These are phyloP conservation scores for Arthrobotrys iridis DNA, from an alignment of 2,329 filamentous ascomycete genomes.

Conservation along the genomic window DNA sequence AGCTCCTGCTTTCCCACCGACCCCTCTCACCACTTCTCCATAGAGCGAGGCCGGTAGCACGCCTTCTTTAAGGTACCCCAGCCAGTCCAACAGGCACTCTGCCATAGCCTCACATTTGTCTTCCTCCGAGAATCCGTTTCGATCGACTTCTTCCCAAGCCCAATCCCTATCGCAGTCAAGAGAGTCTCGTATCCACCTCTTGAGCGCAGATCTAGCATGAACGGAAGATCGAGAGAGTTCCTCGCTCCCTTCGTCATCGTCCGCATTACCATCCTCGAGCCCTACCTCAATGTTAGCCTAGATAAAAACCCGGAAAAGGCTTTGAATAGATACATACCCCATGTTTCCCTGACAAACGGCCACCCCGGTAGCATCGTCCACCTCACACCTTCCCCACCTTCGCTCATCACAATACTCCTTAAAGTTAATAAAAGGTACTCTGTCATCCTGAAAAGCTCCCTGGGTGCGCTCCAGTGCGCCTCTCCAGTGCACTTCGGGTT, in stretches of 20 bases:
- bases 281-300: slow-evolving; percentile 64
- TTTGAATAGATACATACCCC: slow-evolving; percentile 61
- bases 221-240: slow-evolving; percentile 16
- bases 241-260: slow-evolving; percentile 46
- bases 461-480: slow-evolving; percentile 75
- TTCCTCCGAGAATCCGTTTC: slow-evolving; percentile 71
- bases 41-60: slow-evolving; percentile 77
- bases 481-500: slow-evolving; percentile 66
- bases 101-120: slow-evolving; percentile 77
- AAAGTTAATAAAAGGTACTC: slow-evolving; percentile 75
- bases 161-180: slow-evolving; percentile 51
- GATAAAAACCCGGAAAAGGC: slow-evolving; percentile 61
- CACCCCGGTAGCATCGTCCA: slow-evolving; percentile 70
- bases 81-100: slow-evolving; percentile 77
- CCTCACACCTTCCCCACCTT: slow-evolving; percentile 59
- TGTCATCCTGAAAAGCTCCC: slow-evolving; percentile 88
- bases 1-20: slow-evolving; percentile 71
- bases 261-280: slow-evolving; percentile 8
- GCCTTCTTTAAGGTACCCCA: slow-evolving; percentile 79
- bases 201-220: slow-evolving; percentile 39
- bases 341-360: slow-evolving; percentile 69
- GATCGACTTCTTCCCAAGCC: slow-evolving; percentile 64
- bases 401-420: slow-evolving; percentile 70
- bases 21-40: slow-evolving; percentile 61
- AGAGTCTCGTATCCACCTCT: slow-evolving; percentile 50